These are phyloP conservation scores for Gossypium trilobum DNA, from an alignment of 441 rosid genomes.

Conservation along the genomic window DNA sequence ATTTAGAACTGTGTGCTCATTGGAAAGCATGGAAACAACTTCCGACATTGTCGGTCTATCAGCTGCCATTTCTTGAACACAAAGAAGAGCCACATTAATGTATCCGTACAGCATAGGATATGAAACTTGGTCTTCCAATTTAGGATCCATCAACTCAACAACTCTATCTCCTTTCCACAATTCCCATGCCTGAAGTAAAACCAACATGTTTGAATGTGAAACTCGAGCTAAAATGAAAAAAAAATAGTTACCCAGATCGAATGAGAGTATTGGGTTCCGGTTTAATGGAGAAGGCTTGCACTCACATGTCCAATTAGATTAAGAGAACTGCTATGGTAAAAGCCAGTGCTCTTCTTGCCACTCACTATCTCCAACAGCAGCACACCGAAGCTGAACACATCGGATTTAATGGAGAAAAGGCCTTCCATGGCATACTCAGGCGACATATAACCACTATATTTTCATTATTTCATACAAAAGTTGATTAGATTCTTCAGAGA, in stretches of 20 bases:
- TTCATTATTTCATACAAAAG: neutral
- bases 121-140: neutral
- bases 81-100: constrained; percentile 15
- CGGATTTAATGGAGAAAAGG: constrained; percentile 25
- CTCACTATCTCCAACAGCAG: too few species aligned
- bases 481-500: neutral
- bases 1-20: constrained; percentile 12
- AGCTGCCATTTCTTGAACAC: constrained; percentile 9
- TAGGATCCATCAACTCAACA: constrained; percentile 22
- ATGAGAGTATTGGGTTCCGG: too few species aligned
- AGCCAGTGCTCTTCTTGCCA: constrained; percentile 21
- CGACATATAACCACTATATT: constrained; percentile 44
- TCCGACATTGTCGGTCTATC: constrained; percentile 26
- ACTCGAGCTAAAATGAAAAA: neutral
- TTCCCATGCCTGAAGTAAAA: constrained; percentile 23
- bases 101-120: constrained; percentile 17
- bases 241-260: neutral
- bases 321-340: constrained; percentile 14
- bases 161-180: constrained; percentile 22
- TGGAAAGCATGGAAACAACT: constrained; percentile 22
- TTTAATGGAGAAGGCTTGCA: neutral
- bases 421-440: constrained; percentile 54
- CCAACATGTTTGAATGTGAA: neutral
- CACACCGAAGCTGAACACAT: too few species aligned
- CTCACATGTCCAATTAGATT: constrained; percentile 21